These are phyloP conservation scores for Pichia ethanolica DNA, from an alignment of 805 yeast genomes.

Conservation along the genomic window DNA sequence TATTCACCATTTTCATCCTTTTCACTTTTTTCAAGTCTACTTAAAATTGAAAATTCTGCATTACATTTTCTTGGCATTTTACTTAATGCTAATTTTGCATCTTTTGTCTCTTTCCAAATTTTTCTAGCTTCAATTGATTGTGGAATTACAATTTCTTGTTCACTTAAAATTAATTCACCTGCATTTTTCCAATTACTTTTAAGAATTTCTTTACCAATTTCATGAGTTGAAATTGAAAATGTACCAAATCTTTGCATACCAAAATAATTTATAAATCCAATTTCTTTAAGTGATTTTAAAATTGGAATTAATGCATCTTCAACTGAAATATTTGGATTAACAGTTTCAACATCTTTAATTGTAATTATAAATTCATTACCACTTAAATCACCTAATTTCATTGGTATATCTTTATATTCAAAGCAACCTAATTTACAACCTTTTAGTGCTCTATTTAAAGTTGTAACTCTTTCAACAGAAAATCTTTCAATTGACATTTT, in stretches of 20 bases:
- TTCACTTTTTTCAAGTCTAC: constrained; percentile 46
- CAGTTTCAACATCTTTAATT: constrained; percentile 58
- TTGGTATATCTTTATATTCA: constrained; percentile 49
- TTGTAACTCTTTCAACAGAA: constrained; percentile 65
- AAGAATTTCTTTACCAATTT: constrained; percentile 66
- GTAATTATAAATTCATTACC: constrained; percentile 90
- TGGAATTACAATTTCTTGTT: constrained; percentile 78
- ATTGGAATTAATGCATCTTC: constrained; percentile 44
- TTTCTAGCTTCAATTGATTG: constrained; percentile 78
- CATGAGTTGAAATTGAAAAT: constrained; percentile 86
- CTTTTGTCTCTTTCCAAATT: constrained; percentile 67
- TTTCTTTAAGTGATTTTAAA: constrained; percentile 47
- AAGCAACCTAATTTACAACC: constrained; percentile 81
- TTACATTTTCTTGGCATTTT: constrained; percentile 82
- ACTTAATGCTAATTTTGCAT: constrained; percentile 57
- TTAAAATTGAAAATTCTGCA: constrained; percentile 74
- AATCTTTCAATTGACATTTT: constrained; percentile 61
- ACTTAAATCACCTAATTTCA: constrained; percentile 71
- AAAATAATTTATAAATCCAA: constrained; percentile 87
- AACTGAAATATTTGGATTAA: constrained; percentile 28
- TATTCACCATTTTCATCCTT: constrained; percentile 41
- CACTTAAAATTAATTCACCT: constrained; percentile 69
- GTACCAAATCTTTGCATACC: constrained; percentile 99
- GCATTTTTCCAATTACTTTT: constrained; percentile 74
- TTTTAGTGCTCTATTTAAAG: constrained; percentile 65